Percentiles rank a stretch among this genome's conserved stretches.
Evolutionary conservation across 1,284 basidiomycete species (phyloP).

Genomic region (Cutaneotrichosporon sp.): DNA sequence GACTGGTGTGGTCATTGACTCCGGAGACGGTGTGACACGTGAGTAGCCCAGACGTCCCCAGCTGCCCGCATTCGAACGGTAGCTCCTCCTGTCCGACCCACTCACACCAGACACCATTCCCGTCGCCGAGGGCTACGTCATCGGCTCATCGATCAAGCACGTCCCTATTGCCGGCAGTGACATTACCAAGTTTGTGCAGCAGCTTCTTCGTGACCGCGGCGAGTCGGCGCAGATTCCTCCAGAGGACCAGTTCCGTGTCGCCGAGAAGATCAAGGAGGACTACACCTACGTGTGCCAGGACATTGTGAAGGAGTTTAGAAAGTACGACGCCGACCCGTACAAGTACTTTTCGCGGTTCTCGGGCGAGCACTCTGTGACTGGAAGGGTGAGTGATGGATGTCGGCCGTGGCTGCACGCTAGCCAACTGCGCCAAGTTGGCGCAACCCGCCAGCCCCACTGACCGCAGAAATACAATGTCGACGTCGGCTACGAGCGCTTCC

Average conservation of each 20-base stretch:
- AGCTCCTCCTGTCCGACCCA: background rate
- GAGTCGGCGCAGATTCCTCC: constrained; percentile 87
- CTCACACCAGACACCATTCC: constrained; percentile 52
- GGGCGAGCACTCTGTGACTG: constrained; percentile 89
- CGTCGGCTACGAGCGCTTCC: constrained; percentile 97
- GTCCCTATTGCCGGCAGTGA: constrained; percentile 98
- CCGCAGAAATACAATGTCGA: constrained; percentile 82
- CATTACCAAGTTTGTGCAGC: constrained; percentile 96
- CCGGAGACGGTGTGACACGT: constrained; percentile 96
- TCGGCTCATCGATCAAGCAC: constrained; percentile 98
- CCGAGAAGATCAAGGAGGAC: constrained; percentile 95
- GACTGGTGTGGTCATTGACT: constrained; percentile 97
- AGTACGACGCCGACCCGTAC: constrained; percentile 94
- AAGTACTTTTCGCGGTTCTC: constrained; percentile 95
- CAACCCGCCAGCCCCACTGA: background rate
- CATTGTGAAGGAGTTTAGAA: constrained; percentile 97
- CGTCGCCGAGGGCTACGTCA: constrained; percentile 91
- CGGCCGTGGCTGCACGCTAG: background rate
- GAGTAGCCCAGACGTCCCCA: constrained; percentile 31
- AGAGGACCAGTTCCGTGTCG: constrained; percentile 92
- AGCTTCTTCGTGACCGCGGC: constrained; percentile 91
- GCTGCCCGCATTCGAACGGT: background rate
- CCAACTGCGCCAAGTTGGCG: too few relatives aligned
- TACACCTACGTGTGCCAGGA: constrained; percentile 99
- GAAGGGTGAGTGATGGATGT: constrained; percentile 63